Evolutionary conservation across 257 asterid genomes (phyloP), one percentile per base, ranked within the genome.

Genomic region (Scutellaria barbata): DNA sequence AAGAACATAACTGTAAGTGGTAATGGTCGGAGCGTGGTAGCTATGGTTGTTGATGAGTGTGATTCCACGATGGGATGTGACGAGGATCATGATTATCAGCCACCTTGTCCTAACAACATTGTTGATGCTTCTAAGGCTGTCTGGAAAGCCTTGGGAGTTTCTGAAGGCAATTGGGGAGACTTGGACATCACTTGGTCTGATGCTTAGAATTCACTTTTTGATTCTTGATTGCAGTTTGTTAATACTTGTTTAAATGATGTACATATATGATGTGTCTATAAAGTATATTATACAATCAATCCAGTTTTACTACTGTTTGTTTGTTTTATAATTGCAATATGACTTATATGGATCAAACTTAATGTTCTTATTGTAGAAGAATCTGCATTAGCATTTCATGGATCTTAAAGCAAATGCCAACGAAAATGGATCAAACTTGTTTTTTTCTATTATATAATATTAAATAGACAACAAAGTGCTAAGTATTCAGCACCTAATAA

Each of bases 31-130:
- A 74, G 74, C 10, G 77, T 80, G 57, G 67, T 25, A 2, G 84
- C 84, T 1, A 56, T 61, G 73, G 87, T 80, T n/a, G 87, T 80
- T 4, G 87, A 83, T 12, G 85, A 80, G 68, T 80, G 87, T 33
- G 84, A 82, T 58, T 77, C 87, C 22, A 82, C 80, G 10, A 77
- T 66, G 76, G 86, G 87, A 4, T 82, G 84, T 33, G 87, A 79
- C 22, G 61, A 42, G 0, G 80, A 66, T 0, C 84, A 82, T 0
- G 82, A 77, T 37, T 77, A 79, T 63, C 87, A 80, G 68, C 87
- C 81, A 18, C 85, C 87, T 0, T 83, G 85, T 43, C 77, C 83
- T 0, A 66, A 83, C 13, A 83, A 83, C 71, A 83, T 83, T 0
- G 85, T 80, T 17, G 87, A 79, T 68, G 85, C 79, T 8, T 80